Evolutionary conservation across 2,329 filamentous ascomycete genomes (phyloP).

Genomic region (Alternaria brassicicola): DNA sequence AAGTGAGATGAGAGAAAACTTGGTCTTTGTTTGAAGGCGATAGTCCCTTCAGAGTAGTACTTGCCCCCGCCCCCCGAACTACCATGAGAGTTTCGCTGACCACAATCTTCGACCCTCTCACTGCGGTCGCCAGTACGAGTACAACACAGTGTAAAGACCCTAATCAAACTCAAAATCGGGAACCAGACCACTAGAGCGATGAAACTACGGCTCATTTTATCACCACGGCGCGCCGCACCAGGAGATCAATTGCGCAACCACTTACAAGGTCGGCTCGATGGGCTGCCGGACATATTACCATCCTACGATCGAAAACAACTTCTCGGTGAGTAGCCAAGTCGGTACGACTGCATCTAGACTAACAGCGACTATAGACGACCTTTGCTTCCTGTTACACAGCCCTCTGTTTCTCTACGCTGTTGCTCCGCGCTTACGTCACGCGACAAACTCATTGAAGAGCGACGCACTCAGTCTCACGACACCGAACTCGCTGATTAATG

Average conservation of each 20-base stretch:
- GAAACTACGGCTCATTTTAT: not conserved
- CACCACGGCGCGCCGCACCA: not conserved
- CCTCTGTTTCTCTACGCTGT: constrained; percentile 17
- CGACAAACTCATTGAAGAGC: not conserved
- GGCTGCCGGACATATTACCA: constrained; percentile 8
- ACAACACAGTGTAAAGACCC: not conserved
- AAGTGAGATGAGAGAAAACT: not conserved
- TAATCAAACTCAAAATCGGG: not conserved
- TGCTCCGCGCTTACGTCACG: constrained; percentile 1
- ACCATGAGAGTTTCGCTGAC: not conserved
- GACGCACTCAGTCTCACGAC: not conserved
- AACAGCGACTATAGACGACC: constrained; percentile 2
- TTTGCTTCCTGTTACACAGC: constrained; percentile 14
- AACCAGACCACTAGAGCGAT: not conserved
- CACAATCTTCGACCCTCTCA: not conserved
- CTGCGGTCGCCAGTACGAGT: not conserved
- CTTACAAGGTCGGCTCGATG: constrained; percentile 8
- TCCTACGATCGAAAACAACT: constrained; percentile 7
- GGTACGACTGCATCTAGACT: not conserved
- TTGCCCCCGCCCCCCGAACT: not conserved
- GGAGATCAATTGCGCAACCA: not conserved
- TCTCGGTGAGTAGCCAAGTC: constrained; percentile 3
- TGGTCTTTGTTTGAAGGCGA: not conserved
- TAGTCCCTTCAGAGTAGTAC: not conserved
- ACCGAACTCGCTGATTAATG: not conserved